Conservation (phyloP, 352 stramenopile species). For the Globisporangium orthogonon region DNA sequence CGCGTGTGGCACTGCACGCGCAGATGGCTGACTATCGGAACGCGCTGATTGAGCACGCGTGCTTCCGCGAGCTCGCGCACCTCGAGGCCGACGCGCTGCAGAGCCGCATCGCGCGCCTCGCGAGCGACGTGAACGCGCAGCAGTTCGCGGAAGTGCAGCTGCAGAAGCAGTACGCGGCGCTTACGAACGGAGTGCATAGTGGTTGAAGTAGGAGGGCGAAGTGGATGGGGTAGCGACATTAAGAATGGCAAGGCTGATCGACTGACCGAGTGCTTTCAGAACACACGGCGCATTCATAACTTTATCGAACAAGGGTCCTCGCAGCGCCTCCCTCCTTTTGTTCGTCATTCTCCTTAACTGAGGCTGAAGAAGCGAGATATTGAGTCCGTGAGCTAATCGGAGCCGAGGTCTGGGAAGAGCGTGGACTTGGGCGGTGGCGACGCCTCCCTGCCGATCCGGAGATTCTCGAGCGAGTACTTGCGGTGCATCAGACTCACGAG, state of each 20-base stretch:
- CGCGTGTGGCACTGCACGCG: conserved; percentile 24
- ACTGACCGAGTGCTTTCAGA: too few species aligned
- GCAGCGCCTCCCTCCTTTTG: too few species aligned
- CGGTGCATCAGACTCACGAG: conserved; percentile 79
- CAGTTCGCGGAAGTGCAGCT: conserved; percentile 71
- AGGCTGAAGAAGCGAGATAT: too few species aligned
- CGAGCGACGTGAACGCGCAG: conserved; percentile 71
- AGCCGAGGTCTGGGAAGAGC: conserved; percentile 20
- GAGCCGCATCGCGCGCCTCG: conserved; percentile 50
- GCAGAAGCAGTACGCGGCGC: conserved; percentile 66
- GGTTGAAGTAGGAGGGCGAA: not conserved
- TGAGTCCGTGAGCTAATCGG: not conserved
- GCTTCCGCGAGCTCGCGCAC: conserved; percentile 49
- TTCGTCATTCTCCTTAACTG: too few species aligned
- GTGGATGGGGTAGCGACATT: too few species aligned
- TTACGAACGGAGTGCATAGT: conserved; percentile 21
- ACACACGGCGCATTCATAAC: too few species aligned
- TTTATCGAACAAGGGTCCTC: too few species aligned
- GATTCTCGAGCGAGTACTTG: conserved; percentile 80
- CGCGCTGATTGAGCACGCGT: conserved; percentile 56
- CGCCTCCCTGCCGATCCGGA: conserved; percentile 46
- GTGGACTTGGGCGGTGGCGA: conserved; percentile 33
- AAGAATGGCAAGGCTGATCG: too few species aligned
- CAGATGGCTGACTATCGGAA: conserved; percentile 42
- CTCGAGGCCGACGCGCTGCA: conserved; percentile 57